These are phyloP conservation scores for Penicillium sp. DNA, from an alignment of 2,329 filamentous ascomycete genomes.

Conservation along the genomic window DNA sequence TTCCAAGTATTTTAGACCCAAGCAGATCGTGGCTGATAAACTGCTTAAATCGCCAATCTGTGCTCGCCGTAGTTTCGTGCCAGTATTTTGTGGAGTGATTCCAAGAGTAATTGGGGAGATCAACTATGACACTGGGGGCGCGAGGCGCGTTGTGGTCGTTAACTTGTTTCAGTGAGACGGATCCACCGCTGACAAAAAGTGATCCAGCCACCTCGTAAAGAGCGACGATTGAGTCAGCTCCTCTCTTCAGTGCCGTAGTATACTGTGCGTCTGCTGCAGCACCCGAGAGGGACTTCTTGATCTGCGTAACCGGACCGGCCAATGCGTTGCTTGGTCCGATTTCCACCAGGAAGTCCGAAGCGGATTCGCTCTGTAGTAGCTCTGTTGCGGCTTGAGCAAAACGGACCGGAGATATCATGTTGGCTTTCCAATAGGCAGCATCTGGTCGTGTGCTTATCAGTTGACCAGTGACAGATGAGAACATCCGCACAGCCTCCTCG, in stretches of 20 bases:
- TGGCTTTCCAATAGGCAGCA: neutral
- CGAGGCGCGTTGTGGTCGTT: neutral
- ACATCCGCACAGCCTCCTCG: neutral
- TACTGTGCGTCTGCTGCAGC: too few relatives aligned
- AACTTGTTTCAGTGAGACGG: neutral
- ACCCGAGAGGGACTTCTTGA: too few relatives aligned
- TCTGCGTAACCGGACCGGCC: neutral
- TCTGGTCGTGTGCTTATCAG: neutral
- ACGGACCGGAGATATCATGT: neutral
- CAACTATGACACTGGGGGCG: neutral
- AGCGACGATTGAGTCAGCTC: neutral
- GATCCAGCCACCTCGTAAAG: neutral
- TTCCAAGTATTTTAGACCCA: conserved; percentile 4
- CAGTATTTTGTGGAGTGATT: conserved; percentile 12
- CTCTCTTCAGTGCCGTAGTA: too few relatives aligned
- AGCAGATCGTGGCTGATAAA: conserved; percentile 18
- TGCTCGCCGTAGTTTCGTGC: conserved; percentile 10
- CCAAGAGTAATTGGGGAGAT: conserved; percentile 19
- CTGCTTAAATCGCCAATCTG: conserved; percentile 5
- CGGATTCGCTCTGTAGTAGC: neutral
- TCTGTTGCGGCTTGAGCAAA: neutral
- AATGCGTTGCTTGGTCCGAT: neutral
- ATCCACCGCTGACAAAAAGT: neutral
- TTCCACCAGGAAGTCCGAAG: neutral
- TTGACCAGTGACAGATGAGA: neutral